Percentiles rank a stretch among this genome's conserved stretches.
phyloP scores from a whole-genome alignment of 345 rosid genomes.

The Eucalyptus viminalis region DNA sequence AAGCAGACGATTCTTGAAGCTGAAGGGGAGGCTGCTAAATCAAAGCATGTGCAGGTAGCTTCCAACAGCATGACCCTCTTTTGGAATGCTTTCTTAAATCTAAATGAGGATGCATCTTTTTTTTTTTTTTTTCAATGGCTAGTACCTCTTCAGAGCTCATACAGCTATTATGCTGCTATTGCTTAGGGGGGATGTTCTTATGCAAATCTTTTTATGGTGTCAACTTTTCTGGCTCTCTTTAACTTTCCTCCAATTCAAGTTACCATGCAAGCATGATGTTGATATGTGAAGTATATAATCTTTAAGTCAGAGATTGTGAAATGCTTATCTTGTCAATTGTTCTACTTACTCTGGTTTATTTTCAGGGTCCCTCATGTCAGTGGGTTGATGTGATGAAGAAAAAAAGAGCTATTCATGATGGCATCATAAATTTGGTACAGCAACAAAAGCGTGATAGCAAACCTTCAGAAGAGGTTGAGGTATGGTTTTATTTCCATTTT shows the following conservation, averaged over 20 bases:
- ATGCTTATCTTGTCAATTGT: background rate
- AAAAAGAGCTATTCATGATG: constrained; percentile 79
- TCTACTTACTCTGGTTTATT: background rate
- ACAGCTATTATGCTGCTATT: background rate
- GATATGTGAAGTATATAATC: background rate
- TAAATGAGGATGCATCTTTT: background rate
- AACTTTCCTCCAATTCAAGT: background rate
- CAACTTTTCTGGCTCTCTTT: background rate
- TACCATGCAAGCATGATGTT: background rate
- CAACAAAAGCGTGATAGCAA: constrained; percentile 33
- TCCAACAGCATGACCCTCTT: background rate
- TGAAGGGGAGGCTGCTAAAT: constrained; percentile 86
- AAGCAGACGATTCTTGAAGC: constrained; percentile 96
- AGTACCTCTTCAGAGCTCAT: background rate
- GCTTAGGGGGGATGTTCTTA: background rate
- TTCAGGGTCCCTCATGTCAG: constrained; percentile 55
- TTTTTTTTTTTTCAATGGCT: background rate
- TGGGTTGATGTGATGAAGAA: constrained; percentile 95
- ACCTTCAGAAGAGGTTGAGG: constrained; percentile 39
- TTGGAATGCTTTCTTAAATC: background rate
- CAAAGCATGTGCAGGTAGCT: constrained; percentile 56
- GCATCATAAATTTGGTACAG: constrained; percentile 55
- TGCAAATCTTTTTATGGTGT: background rate
- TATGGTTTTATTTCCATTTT: background rate
- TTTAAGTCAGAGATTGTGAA: background rate